Base-by-base conservation (phyloP, 2,329 filamentous ascomycete genomes). In the Dactylellina sp. region DNA sequence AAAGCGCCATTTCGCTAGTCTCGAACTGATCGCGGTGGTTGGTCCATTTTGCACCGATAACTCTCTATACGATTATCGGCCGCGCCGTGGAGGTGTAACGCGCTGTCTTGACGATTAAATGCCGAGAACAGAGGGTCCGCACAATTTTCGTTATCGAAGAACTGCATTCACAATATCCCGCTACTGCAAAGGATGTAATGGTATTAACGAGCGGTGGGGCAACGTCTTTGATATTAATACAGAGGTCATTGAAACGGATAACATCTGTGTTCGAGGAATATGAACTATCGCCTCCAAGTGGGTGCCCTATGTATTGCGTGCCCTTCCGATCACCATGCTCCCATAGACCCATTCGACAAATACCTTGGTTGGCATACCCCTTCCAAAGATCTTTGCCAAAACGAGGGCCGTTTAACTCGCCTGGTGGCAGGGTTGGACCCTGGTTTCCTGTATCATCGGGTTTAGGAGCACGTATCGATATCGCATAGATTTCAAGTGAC, bases 91-190 rank as follows among this genome's bases (percentile, higher is more conserved):
- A 32, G 28, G 9, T 32, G 9, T 9, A 32, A 32, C 9, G 28
- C 28, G 9, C 28, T 9, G 28, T 32, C 28, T 9, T 4, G 5
- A 5, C 28, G 4, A 9, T 32, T 32, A 9, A 32, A 32, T 5
- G 28, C 28, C 28, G 28, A 32, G 9, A 32, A 32, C 4, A 32
- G 28, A 11, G 7, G 7, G 2, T 14, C 28, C 6, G 18, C 28
- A 25, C 49, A 52, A 20, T 52, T 35, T 20, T 35, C 49, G 14
- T 52, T 37, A 18, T 52, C 49, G 49, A 52, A 52, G 20, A 52
- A 52, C 16, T 52, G 25, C 49, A 52, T 5, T 35, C 25, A 20
- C 49, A 52, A 2, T 20, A 52, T 35, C 49, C 49, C 1, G 49
- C 18, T 9, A 52, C 24, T 2, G 25, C 28, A n/a, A 9, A 35